A percentile compares a stretch with the other conserved stretches of the same genome.
Conservation (phyloP, 768 basidiomycete genomes). For the Lactarius sp. region DNA sequence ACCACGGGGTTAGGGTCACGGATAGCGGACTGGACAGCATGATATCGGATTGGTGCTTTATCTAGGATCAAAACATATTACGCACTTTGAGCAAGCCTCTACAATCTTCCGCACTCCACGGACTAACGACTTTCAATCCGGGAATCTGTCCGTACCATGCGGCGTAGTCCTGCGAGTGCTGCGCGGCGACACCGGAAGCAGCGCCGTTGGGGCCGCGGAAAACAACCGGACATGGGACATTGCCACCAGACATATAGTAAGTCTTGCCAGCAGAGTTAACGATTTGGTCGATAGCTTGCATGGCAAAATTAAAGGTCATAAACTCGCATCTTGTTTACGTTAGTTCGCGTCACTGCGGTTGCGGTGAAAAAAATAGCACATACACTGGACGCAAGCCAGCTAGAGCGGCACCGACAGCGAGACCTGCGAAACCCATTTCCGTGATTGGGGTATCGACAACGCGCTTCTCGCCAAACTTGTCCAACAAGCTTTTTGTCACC, state of each 20-base stretch:
- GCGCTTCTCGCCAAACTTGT: constrained; percentile 98
- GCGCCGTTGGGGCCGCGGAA: constrained; percentile 99
- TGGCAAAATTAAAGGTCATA: constrained; percentile 99
- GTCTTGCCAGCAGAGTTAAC: constrained; percentile 99
- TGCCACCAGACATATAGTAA: constrained; percentile 99
- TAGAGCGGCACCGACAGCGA: constrained; percentile 92
- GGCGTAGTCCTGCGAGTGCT: constrained; percentile 97
- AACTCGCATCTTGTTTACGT: constrained; percentile 78
- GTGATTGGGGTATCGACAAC: constrained; percentile 97
- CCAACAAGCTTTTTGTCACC: constrained; percentile 97
- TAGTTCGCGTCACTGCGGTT: constrained; percentile 21
- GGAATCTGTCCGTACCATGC: constrained; percentile 93
- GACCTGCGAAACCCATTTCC: constrained; percentile 97
- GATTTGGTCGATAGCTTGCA: constrained; percentile 99
- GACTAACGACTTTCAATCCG: constrained; percentile 95
- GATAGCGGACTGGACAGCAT: constrained; percentile 68
- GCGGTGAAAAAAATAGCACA: constrained; percentile 27
- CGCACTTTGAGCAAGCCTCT: constrained; percentile 92
- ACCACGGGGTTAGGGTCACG: constrained; percentile 98
- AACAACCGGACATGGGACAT: constrained; percentile 96
- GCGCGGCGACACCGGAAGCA: constrained; percentile 92
- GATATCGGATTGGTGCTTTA: background rate
- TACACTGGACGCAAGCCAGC: constrained; percentile 92
- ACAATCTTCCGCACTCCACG: constrained; percentile 99
- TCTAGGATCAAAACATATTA: background rate